These are phyloP conservation scores for Radiomyces spectabilis DNA, from an alignment of 192 early-diverging fungal species.

Conservation along the genomic window DNA sequence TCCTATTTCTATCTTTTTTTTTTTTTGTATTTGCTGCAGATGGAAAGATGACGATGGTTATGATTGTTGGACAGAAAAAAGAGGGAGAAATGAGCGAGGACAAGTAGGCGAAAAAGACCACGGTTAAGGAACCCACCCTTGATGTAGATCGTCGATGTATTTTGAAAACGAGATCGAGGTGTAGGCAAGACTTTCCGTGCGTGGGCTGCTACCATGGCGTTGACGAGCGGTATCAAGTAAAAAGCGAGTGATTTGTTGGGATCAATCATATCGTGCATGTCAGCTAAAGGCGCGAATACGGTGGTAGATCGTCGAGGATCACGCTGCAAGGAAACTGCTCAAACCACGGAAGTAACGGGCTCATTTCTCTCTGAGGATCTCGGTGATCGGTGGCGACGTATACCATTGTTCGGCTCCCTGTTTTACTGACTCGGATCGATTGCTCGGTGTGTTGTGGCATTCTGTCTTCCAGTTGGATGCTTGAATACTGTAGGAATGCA, in stretches of 20 bases:
- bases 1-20: too few relatives aligned
- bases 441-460: background rate
- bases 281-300: conserved; percentile 21
- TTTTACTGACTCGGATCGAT: background rate
- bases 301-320: conserved; percentile 32
- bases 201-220: conserved; percentile 26
- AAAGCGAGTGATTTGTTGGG: conserved; percentile 11
- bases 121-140: conserved; percentile 10
- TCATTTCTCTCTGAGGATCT: conserved; percentile 27
- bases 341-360: conserved; percentile 22
- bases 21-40: too few relatives aligned
- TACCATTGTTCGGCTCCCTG: background rate
- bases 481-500: background rate
- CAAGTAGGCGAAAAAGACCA: too few relatives aligned
- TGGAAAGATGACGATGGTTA: too few relatives aligned
- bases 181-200: conserved; percentile 14
- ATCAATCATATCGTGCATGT: conserved; percentile 15
- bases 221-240: conserved; percentile 23
- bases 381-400: conserved; percentile 46
- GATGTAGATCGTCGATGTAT: conserved; percentile 22
- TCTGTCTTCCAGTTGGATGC: background rate
- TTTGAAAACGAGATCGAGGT: conserved; percentile 23
- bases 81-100: too few relatives aligned
- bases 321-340: conserved; percentile 33
- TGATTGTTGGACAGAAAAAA: too few relatives aligned